Evolutionary conservation across 225 moss, liverwort and hornwort genomes (phyloP).

Genomic region (Straminergon stramineum): DNA sequence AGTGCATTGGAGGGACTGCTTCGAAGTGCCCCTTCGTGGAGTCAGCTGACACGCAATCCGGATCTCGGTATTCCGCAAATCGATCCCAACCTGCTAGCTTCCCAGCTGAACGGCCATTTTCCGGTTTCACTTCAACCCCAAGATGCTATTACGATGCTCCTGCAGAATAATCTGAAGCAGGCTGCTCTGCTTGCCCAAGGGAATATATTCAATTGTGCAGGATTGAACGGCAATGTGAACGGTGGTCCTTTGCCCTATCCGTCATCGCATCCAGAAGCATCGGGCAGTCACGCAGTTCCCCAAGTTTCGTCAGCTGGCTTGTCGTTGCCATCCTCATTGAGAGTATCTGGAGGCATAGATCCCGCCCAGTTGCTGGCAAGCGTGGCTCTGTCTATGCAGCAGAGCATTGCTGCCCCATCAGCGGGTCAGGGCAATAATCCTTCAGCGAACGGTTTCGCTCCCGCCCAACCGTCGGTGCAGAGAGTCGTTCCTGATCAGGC

Average conservation of each 20-base stretch:
- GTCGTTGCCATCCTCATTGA: conserved; percentile 20
- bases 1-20: neutral
- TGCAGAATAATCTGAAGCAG: conserved; percentile 45
- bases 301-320: neutral
- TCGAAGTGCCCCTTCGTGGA: conserved; percentile 24
- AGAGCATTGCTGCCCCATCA: conserved; percentile 15
- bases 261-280: conserved; percentile 2
- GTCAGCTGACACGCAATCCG: conserved; percentile 15
- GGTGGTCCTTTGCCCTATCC: conserved; percentile 5
- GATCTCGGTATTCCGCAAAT: conserved; percentile 1
- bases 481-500: conserved; percentile 17
- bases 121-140: neutral
- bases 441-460: conserved; percentile 7
- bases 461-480: conserved; percentile 17
- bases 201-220: neutral
- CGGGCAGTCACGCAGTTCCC: conserved; percentile 7
- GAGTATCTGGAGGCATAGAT: conserved; percentile 19
- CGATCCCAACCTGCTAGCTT: neutral
- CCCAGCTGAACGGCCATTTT: conserved; percentile 16
- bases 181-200: conserved; percentile 25
- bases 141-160: conserved; percentile 22
- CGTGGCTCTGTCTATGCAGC: conserved; percentile 29
- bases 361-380: conserved; percentile 38
- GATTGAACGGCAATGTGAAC: neutral
- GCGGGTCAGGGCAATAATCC: conserved; percentile 17